Conservation (phyloP, 2,329 filamentous ascomycete species). For the Colletotrichum sp. region DNA sequence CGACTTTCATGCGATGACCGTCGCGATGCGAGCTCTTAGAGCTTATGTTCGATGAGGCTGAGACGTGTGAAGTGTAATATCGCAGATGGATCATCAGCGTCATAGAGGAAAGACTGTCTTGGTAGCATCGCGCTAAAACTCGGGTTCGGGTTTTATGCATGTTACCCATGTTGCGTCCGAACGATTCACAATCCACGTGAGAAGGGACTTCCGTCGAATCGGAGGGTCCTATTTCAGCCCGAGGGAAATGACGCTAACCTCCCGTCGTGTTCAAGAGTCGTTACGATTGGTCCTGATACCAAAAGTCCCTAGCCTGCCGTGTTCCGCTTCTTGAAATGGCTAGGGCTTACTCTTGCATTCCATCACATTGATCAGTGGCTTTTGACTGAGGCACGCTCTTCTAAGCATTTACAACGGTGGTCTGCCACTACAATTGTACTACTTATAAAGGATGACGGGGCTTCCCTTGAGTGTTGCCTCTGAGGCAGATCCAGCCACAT, state of each 20-base stretch:
- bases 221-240: background rate
- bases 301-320: background rate
- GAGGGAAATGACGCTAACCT: background rate
- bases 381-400: background rate
- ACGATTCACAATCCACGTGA: background rate
- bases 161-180: background rate
- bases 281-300: background rate
- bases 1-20: background rate
- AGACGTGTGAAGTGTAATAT: background rate
- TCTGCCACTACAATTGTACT: background rate
- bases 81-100: background rate
- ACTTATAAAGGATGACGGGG: background rate
- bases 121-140: background rate
- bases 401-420: background rate
- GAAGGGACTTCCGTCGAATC: background rate
- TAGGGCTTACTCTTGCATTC: background rate
- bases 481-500: background rate
- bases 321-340: background rate
- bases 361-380: background rate
- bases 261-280: background rate
- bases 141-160: background rate
- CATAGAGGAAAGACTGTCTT: background rate
- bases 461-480: background rate
- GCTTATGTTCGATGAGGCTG: background rate
- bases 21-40: background rate